These are phyloP conservation scores for Dianthus caryophyllus DNA, from an alignment of 148 eudicot species.

Conservation along the genomic window DNA sequence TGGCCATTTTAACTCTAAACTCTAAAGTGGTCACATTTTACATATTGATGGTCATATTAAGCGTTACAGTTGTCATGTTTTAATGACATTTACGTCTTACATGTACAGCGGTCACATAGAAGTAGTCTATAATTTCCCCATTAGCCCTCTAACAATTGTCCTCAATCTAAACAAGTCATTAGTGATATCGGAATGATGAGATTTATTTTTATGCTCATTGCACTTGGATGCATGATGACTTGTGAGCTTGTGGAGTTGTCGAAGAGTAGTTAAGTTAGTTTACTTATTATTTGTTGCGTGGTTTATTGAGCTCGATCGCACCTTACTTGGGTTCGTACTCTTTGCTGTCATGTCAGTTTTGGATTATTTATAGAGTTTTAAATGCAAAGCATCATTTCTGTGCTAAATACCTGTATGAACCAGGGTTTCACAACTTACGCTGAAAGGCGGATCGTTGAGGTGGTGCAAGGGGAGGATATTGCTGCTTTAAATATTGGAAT, in stretches of 20 bases:
- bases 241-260: background rate
- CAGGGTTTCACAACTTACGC: conserved; percentile 99
- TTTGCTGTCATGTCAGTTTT: background rate
- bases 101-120: no score
- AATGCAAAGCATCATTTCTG: background rate
- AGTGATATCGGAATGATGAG: background rate
- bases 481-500: conserved; percentile 87
- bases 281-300: background rate
- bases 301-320: background rate
- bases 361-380: background rate
- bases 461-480: conserved; percentile 83
- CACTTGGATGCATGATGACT: background rate
- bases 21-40: no score
- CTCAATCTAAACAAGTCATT: no score
- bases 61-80: no score
- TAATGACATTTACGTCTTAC: no score
- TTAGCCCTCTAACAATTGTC: no score
- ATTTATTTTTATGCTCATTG: background rate
- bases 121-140: no score
- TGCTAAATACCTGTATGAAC: background rate
- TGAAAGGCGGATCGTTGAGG: conserved; percentile 95
- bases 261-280: no score
- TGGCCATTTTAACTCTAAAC: no score
- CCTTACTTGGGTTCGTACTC: background rate
- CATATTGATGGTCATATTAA: no score